Evolutionary conservation across 169 alveolate genomes (phyloP).

Genomic region (Plasmodium vivax): DNA sequence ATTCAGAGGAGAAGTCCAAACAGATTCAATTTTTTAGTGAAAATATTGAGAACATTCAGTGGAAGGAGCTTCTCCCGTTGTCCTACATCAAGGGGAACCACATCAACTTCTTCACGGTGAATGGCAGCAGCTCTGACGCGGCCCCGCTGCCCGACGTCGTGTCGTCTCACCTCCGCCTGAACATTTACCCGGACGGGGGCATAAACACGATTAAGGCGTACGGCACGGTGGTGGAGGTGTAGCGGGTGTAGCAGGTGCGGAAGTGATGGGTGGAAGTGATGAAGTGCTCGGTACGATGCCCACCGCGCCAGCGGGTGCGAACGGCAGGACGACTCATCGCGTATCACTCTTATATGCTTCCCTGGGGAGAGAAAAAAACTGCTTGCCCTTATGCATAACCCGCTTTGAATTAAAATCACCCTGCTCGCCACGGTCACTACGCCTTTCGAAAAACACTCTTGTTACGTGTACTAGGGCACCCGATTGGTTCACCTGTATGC

Average conservation of each 20-base stretch:
- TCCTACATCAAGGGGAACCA: conserved; percentile 75
- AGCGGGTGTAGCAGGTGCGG: neutral
- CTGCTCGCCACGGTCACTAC: neutral
- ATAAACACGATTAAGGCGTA: conserved; percentile 71
- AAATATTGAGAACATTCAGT: conserved; percentile 50
- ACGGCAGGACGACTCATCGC: neutral
- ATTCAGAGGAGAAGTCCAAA: conserved; percentile 49
- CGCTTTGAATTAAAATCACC: neutral
- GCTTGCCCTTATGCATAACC: neutral
- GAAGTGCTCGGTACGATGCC: neutral
- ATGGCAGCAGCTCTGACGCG: neutral
- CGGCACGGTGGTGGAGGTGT: conserved; percentile 45
- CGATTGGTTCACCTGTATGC: neutral
- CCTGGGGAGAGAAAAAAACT: neutral
- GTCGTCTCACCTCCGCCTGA: conserved; percentile 70
- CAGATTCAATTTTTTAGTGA: conserved; percentile 59
- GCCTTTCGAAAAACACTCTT: neutral
- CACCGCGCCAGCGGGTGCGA: neutral
- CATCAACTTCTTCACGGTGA: conserved; percentile 54
- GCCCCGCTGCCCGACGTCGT: neutral
- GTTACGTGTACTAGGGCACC: neutral
- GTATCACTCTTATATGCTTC: neutral
- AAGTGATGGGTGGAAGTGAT: neutral
- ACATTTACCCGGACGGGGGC: conserved; percentile 75
- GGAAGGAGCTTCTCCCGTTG: conserved; percentile 65